Base-by-base conservation (phyloP, 805 yeast genomes). In the Ogataea haglerorum region DNA sequence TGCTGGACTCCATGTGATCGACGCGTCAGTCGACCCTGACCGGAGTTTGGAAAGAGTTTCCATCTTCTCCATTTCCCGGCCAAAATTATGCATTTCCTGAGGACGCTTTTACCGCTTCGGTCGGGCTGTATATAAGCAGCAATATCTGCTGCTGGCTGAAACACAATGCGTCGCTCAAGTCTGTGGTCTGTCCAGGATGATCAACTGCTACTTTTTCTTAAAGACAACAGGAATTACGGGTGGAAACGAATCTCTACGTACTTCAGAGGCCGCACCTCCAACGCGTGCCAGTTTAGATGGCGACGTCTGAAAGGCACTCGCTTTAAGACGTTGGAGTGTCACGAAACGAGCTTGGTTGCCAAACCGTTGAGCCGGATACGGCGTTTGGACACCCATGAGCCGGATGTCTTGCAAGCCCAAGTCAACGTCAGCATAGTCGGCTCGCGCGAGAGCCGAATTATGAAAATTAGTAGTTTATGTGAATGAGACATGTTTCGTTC, bases 271-370 rank as follows among this genome's bases (percentile, higher is more conserved):
- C 68, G 95, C 55, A 86, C 95, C 2, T 89, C 95, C 17, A 87
- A 85, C 57, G 95, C 95, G 3, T 85, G 95, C 54, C 95, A 85
- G 64, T 85, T 85, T 59, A 75, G 95, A 51, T 86, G 95, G 95
- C 75, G 95, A 60, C 66, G 95, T 47, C 65, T 80, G 34, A 75
- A 68, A 51, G 59, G 67, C 8, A 73, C 74, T 8, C 63, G 70
- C 12, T 51, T 69, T 29, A 60, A 69, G 17, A 13, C 28, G 10
- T 22, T 19, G 4, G 30, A 22, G 10, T 21, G n/a, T 18, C 30
- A 24, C 12, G 30, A 36, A 9, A 12, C 16, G 2, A 12, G 28
- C 14, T 7, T 17, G 14, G 15, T 21, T 22, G 33, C 42, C 10
- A 33, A 22, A 14, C 42, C 42, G 13, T 19, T 39, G 23, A 30